These are phyloP conservation scores for Allium cepa DNA, from an alignment of 106 monocot species.

Conservation along the genomic window DNA sequence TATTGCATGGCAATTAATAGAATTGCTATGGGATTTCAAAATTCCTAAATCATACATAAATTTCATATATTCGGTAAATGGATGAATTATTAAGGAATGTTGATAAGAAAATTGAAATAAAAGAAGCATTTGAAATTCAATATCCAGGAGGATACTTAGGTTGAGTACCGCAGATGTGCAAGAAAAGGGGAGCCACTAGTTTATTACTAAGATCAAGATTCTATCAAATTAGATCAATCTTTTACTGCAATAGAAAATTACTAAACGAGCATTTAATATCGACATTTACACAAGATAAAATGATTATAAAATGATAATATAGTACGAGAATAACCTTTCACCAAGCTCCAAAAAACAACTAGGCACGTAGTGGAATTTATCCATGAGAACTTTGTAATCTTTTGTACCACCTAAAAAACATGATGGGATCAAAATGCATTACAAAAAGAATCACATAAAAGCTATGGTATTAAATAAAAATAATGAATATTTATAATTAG, in stretches of 20 bases:
- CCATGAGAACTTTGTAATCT: conserved; percentile 93
- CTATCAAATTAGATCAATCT: background rate
- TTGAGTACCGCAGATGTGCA: too few species aligned
- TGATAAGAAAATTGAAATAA: too few species aligned
- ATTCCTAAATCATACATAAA: too few species aligned
- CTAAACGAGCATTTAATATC: background rate
- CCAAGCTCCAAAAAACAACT: conserved; percentile 79
- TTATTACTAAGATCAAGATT: too few species aligned
- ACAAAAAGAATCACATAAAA: background rate
- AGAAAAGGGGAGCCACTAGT: too few species aligned
- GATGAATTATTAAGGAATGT: too few species aligned
- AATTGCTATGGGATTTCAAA: too few species aligned
- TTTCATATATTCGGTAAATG: too few species aligned
- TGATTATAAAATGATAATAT: background rate
- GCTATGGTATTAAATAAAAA: background rate
- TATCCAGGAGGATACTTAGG: too few species aligned
- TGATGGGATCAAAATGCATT: too few species aligned
- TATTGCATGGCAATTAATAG: too few species aligned
- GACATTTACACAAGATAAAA: background rate
- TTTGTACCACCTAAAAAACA: conserved; percentile 69
- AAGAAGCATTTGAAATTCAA: too few species aligned
- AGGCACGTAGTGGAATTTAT: conserved; percentile 78
- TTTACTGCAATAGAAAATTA: background rate
- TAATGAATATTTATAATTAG: background rate
- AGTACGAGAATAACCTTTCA: conserved; percentile 35